Base-by-base conservation (phyloP, 179 eudicot genomes). In the Nepenthes alata region DNA sequence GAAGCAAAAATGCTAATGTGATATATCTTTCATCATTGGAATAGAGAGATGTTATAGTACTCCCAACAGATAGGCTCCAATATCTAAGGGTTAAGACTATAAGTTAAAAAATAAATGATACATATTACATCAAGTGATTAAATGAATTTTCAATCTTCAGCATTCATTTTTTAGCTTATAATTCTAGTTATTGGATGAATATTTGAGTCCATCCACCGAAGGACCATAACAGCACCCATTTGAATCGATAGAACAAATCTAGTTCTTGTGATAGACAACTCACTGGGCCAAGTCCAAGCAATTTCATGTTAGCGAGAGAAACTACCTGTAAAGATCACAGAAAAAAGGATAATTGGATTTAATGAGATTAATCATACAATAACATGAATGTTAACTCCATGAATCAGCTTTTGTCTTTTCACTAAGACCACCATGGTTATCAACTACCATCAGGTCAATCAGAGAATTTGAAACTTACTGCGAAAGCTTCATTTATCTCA, bases 301-400 rank as follows among this genome's bases (percentile, higher is more conserved):
- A 67, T 66, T 89, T 93, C 81, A 74, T 77, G 69, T 93, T 93
- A 1, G 98, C 83, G 72, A 89, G 93, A 77, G 98, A 69, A 55
- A 93, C 97, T 62, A 93, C 98, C 98, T 89, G 86, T 69, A 61
- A 12, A 59, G 2, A 35, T 25, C 63, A 68, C n/a, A 35, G 38
- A 52, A 15, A 67, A 9, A 47, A 65, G 25, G 41, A 53, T 14
- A 3, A 59, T 11, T 9, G 41, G n/a, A 36, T 2, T 2, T n/a
- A 35, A 13, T 1, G n/a, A 35, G 59, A 37, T 35, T 2, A 35
- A 36, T 14, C 7, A 52, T 4, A 6, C 34, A 49, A 49, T 45
- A 11, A 45, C 49, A 11, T 6, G 6, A 10, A 9, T 49, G 59
- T 51, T 7, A 44, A 53, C 15, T 52, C 15, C 63, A 35, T 56